These are phyloP conservation scores for Aspergillus ellipticus DNA, from an alignment of 495 filamentous ascomycete genomes.

Conservation along the genomic window DNA sequence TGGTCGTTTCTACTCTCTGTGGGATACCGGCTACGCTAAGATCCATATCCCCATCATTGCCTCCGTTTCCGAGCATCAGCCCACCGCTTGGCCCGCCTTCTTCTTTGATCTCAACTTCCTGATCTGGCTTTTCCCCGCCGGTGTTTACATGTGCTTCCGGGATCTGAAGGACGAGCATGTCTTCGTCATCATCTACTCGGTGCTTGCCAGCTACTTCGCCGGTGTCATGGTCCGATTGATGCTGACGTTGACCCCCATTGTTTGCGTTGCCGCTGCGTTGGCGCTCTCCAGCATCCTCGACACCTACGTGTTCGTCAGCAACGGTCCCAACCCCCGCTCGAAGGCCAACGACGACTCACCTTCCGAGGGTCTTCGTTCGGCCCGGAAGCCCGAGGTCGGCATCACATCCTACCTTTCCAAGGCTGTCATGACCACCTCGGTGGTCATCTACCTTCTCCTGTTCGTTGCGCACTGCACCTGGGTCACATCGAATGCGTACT, in stretches of 20 bases:
- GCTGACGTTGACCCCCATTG: slow-evolving; percentile 94
- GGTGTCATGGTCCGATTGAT: slow-evolving; percentile 99
- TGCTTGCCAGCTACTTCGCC: slow-evolving; percentile 95
- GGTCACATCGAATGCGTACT: slow-evolving; percentile 99
- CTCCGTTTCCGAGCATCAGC: slow-evolving; percentile 98
- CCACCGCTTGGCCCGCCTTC: slow-evolving; percentile 99
- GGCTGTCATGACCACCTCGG: slow-evolving; percentile 60
- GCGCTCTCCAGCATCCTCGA: slow-evolving; percentile 87
- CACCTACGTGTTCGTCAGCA: slow-evolving; percentile 65
- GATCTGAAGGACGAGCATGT: slow-evolving; percentile 94
- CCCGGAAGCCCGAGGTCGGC: slow-evolving; percentile 70
- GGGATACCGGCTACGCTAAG: slow-evolving; percentile 99
- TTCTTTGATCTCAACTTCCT: slow-evolving; percentile 98
- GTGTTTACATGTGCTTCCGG: slow-evolving; percentile 97
- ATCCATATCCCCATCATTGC: slow-evolving; percentile 99
- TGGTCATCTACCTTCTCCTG: slow-evolving; percentile 77
- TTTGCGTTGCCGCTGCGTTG: slow-evolving; percentile 91
- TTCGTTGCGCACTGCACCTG: slow-evolving; percentile 98
- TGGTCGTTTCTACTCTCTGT: slow-evolving; percentile 98
- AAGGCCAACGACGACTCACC: slow-evolving; percentile 43
- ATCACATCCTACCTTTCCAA: slow-evolving; percentile 82
- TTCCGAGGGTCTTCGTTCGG: slow-evolving; percentile 62
- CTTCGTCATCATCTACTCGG: slow-evolving; percentile 94
- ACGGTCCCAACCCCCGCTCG: slow-evolving; percentile 43
- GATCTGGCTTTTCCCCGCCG: slow-evolving; percentile 98